Evolutionary conservation across 768 basidiomycete genomes (phyloP), one percentile per base, ranked within the genome.

Genomic region (Dictyophora rubrovolvata): DNA sequence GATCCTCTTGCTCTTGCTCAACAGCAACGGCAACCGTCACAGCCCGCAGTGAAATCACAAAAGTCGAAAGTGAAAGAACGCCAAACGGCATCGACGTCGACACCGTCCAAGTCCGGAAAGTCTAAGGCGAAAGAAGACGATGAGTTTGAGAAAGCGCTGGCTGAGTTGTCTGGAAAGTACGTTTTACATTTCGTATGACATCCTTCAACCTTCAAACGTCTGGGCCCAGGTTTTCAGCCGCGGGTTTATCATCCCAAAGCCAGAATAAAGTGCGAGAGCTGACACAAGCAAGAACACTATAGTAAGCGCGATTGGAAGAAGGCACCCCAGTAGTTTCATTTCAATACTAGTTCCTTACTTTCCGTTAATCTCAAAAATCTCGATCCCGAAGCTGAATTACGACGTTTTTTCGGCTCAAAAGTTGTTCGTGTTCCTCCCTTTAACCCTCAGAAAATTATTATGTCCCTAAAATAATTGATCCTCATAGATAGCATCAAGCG

Each of bases 361-460:
- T 75, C 88, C 0, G 85, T 95, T n/a, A 91, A 89, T 0, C 75
- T 86, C 1, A 75, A 85, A 46, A 79, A 91, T 64, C 82, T 99
- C 16, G 93, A 98, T 62, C 77, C 85, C 11, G 93, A 95, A 60
- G 86, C 87, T 0, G 96, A 99, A 68, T 81, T 98, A 72, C 84
- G 88, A 57, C 86, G 84, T 63, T 95, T 97, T 77, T 99, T 99
- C 67, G 95, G 95, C 1, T 80, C 89, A 18, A 89, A 86, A 66
- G 93, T 96, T 59, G 80, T 97, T 9, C 80, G 69, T 69, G 70
- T 18, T 63, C 70, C 12, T 64, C 73, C 1, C 61, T 28, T 28
- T 7, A 9, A 3, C 2, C 10, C 11, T 70, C 1, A 65, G 69
- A 14, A n/a, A 73, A 20, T 67, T 73, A 3, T 69, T 76, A 2